Base-by-base conservation (phyloP, 164 flowering plant species). In the Malania oleifera region DNA sequence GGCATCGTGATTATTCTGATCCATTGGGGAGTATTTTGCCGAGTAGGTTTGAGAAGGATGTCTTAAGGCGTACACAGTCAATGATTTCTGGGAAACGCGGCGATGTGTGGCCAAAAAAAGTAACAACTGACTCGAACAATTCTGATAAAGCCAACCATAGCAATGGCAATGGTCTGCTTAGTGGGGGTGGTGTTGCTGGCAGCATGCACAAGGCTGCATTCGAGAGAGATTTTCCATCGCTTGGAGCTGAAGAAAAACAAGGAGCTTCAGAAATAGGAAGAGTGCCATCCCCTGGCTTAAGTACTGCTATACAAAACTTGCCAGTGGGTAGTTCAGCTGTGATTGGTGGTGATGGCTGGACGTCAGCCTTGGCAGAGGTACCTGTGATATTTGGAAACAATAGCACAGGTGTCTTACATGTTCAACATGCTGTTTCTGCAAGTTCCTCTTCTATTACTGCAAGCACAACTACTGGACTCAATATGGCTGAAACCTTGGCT, bases 401-500 rank as follows among this genome's bases (percentile, higher is more conserved):
- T 65, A 66, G 67, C 38, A 37, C 53, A 11, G 74, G 68, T 7
- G 31, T 70, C 17, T 60, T 73, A 22, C 57, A 80, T 56, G 66
- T 34, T 61, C 87, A 72, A 51, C 88, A 66, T 61, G 54, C 74
- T 54, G 63, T 55, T 67, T 48, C 70, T 52, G 60, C 72, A n/a
- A 56, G 63, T 46, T 54, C 70, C 0, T 38, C 64, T 1, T 64
- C 73, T 35, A 68, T 59, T 50, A 22, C 80, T 57, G 41, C 77
- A 50, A 81, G 76, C 63, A 44, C 72, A 2, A 53, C 56, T 2
- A 34, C 74, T 62, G 83, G 87, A 59, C 87, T 85, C 25, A 92
- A 87, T 67, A 92, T 92, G 98, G 97, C 96, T 62, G 98, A 87
- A 79, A 74, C 96, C 23, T 70, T 92, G 63, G 85, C 79, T 51